Percentiles rank a stretch among this genome's conserved stretches.
phyloP scores from a whole-genome alignment of 1,284 basidiomycete genomes.

The Fomitopsis palustris region DNA sequence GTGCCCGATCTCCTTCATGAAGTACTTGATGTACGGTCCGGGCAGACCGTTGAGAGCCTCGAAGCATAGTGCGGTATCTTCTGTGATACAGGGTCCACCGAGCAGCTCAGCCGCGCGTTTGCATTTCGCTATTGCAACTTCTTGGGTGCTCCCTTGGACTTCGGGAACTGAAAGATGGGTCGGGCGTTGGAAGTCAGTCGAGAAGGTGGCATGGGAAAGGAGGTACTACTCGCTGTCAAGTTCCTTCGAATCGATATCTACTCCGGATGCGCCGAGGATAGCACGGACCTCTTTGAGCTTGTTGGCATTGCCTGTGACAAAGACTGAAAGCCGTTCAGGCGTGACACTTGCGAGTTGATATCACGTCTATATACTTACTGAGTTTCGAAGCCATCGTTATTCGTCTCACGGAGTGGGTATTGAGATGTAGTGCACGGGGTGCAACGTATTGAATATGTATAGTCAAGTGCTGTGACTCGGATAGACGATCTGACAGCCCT shows the following conservation, averaged over 20 bases:
- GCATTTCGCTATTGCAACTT: constrained; percentile 91
- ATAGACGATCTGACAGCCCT: too few species aligned
- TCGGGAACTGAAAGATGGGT: constrained; percentile 71
- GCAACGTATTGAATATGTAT: too few species aligned
- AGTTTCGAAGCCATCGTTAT: not conserved
- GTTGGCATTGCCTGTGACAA: constrained; percentile 94
- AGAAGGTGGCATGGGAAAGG: constrained; percentile 2
- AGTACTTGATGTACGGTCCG: constrained; percentile 97
- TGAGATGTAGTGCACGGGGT: too few species aligned
- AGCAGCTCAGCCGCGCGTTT: constrained; percentile 80
- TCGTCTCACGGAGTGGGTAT: not conserved
- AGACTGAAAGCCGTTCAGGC: constrained; percentile 49
- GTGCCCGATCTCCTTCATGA: constrained; percentile 78
- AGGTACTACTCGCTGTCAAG: constrained; percentile 61
- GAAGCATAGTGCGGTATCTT: constrained; percentile 95
- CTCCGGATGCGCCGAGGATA: constrained; percentile 60
- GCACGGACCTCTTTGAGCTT: constrained; percentile 88
- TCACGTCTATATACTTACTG: not conserved
- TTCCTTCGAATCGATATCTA: constrained; percentile 65
- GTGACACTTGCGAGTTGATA: too few species aligned
- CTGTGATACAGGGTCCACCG: constrained; percentile 88
- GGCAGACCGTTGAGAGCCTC: constrained; percentile 88
- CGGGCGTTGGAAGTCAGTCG: not conserved
- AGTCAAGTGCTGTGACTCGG: too few species aligned
- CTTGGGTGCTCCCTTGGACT: constrained; percentile 88